Evolutionary conservation across 148 eudicot genomes (phyloP).

Genomic region (Arctostaphylos glauca): DNA sequence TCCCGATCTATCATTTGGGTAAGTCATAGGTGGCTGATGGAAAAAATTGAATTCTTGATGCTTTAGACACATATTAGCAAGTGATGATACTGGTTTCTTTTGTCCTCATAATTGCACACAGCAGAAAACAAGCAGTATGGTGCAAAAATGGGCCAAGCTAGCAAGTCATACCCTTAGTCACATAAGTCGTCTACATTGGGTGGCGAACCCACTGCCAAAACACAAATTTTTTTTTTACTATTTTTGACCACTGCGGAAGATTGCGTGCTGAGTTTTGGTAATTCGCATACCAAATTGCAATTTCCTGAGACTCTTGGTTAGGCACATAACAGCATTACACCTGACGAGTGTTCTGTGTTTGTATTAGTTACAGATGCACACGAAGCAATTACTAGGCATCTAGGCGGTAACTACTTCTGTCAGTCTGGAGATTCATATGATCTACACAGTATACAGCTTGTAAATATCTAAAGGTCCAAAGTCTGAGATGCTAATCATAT

Average conservation of each 20-base stretch:
- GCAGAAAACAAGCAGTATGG: neutral
- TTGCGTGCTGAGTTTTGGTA: neutral
- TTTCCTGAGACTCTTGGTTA: neutral
- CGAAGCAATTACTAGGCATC: neutral
- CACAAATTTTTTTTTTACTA: neutral
- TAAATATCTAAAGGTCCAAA: neutral
- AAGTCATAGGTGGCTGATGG: neutral
- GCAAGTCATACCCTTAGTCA: neutral
- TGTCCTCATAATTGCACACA: neutral
- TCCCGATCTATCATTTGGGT: neutral
- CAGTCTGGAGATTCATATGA: neutral
- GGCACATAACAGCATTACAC: neutral
- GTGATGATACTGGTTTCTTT: conserved; percentile 5
- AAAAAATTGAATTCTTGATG: neutral
- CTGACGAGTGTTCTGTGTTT: neutral
- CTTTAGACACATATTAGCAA: neutral
- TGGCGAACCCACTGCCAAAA: neutral
- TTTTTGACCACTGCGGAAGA: too few relatives aligned
- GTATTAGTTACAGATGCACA: neutral
- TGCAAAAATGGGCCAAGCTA: neutral
- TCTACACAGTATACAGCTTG: neutral
- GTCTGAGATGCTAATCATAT: neutral
- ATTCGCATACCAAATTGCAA: neutral
- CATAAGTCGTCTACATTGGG: neutral
- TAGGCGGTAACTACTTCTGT: neutral